Conservation (phyloP, 768 basidiomycete genomes). For the Galerina marginata region DNA sequence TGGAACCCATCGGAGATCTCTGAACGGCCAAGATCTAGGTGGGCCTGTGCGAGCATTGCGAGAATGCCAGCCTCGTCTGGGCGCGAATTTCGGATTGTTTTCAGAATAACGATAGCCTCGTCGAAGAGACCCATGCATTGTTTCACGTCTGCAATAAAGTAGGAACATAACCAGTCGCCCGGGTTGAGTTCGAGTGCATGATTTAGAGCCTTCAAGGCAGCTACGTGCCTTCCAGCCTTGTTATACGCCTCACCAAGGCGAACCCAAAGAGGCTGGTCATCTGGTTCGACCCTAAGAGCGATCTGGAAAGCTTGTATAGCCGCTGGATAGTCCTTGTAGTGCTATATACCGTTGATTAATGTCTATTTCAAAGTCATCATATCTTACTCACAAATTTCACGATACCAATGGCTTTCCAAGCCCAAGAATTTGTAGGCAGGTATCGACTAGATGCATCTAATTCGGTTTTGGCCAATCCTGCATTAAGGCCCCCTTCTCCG, state of each 20-base stretch:
- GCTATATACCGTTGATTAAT: slow-evolving; percentile 43
- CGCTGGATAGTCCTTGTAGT: slow-evolving; percentile 65
- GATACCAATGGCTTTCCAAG: slow-evolving; percentile 95
- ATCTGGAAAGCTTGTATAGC: slow-evolving; percentile 88
- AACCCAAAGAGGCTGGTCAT: slow-evolving; percentile 86
- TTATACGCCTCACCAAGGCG: slow-evolving; percentile 92
- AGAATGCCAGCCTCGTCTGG: slow-evolving; percentile 77
- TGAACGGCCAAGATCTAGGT: slow-evolving; percentile 71
- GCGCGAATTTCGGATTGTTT: slow-evolving; percentile 55
- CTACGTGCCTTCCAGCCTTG: slow-evolving; percentile 85
- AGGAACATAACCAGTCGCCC: slow-evolving; percentile 82
- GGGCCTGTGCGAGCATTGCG: slow-evolving; percentile 71
- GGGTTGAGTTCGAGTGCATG: slow-evolving; percentile 77
- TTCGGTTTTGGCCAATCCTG: slow-evolving; percentile 48
- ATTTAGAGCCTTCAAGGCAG: slow-evolving; percentile 85
- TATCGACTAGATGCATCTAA: slow-evolving; percentile 53
- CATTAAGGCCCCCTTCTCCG: slow-evolving; percentile 84
- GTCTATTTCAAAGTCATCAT: slow-evolving; percentile 10
- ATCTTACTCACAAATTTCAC: slow-evolving; percentile 78
- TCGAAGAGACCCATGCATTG: slow-evolving; percentile 74
- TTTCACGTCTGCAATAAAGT: slow-evolving; percentile 85
- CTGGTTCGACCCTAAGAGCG: slow-evolving; percentile 77
- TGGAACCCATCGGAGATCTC: slow-evolving; percentile 75
- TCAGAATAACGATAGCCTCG: slow-evolving; percentile 75
- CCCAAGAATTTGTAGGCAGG: slow-evolving; percentile 88